A percentile compares a stretch with the other conserved stretches of the same genome.
These are phyloP conservation scores for Xylariales sp. DNA, from an alignment of 2,329 filamentous ascomycete species.

Conservation along the genomic window DNA sequence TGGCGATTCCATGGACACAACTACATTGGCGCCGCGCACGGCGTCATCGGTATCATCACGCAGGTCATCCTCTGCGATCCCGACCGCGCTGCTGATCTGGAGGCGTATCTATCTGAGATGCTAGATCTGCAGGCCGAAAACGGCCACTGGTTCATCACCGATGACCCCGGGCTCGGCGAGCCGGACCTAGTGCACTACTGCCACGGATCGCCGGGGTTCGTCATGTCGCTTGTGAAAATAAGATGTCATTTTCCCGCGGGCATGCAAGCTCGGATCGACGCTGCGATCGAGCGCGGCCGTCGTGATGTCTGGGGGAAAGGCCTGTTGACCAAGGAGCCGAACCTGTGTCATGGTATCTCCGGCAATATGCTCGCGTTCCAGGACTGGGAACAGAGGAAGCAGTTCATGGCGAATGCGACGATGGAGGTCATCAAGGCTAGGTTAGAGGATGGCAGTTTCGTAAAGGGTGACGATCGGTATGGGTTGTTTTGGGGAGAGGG, in stretches of 20 bases:
- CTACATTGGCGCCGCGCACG: constrained; percentile 3
- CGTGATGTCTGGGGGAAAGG: constrained; percentile 2
- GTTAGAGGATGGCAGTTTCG: too few species aligned
- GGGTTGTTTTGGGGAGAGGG: too few species aligned
- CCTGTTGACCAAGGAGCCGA: constrained; percentile 5
- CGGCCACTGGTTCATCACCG: constrained; percentile 5
- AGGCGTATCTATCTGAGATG: not conserved
- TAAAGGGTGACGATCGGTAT: too few species aligned
- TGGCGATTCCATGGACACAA: not conserved
- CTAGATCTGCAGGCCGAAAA: not conserved
- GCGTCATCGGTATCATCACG: constrained; percentile 3
- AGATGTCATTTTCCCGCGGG: not conserved
- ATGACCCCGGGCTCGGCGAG: not conserved
- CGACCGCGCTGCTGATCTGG: not conserved
- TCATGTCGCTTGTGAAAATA: not conserved
- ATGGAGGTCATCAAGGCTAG: too few species aligned
- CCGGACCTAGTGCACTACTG: constrained; percentile 4
- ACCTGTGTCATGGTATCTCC: constrained; percentile 2
- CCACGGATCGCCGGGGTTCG: constrained; percentile 3
- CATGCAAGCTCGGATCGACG: not conserved
- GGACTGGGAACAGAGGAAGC: too few species aligned
- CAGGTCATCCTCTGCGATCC: not conserved
- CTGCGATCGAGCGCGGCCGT: not conserved
- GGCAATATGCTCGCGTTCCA: too few species aligned
- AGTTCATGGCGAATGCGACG: too few species aligned